Conservation (phyloP, 2,329 filamentous ascomycete genomes). For the Cladophialophora yegresii region DNA sequence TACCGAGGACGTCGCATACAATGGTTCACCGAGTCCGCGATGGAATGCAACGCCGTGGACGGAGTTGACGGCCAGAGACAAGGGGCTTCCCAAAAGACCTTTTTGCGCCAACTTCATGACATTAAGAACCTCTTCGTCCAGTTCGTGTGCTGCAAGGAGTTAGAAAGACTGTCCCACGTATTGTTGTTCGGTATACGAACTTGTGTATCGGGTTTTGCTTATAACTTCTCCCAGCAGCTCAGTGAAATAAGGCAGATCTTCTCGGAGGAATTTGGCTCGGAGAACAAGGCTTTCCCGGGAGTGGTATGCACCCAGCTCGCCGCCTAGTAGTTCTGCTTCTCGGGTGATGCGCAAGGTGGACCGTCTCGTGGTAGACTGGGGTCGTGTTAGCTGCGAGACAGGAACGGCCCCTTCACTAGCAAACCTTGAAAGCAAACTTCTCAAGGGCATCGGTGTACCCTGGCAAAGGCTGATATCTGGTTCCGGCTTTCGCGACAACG, state of each 20-base stretch:
- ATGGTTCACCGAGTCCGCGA: slow-evolving; percentile 78
- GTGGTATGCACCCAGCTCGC: slow-evolving; percentile 83
- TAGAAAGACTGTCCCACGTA: slow-evolving; percentile 6
- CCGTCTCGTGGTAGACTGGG: slow-evolving; percentile 79
- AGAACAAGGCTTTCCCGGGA: slow-evolving; percentile 91
- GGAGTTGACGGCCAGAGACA: slow-evolving; percentile 77
- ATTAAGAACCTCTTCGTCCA: slow-evolving; percentile 81
- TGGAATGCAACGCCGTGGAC: slow-evolving; percentile 90
- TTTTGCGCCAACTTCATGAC: slow-evolving; percentile 77
- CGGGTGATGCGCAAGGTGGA: slow-evolving; percentile 90
- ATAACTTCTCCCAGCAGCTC: slow-evolving; percentile 93
- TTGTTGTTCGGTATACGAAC: slow-evolving; percentile 43
- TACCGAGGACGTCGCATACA: slow-evolving; percentile 70
- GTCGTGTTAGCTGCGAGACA: slow-evolving; percentile 25
- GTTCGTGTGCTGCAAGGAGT: slow-evolving; percentile 70
- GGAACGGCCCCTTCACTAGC: slow-evolving; percentile 37
- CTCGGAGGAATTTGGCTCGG: slow-evolving; percentile 90
- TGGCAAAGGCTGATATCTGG: slow-evolving; percentile 85
- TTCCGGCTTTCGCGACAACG: slow-evolving; percentile 90
- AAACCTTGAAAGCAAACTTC: slow-evolving; percentile 96
- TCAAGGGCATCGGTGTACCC: slow-evolving; percentile 87
- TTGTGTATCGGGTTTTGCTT: slow-evolving; percentile 79
- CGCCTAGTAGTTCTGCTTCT: slow-evolving; percentile 93
- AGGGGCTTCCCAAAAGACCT: slow-evolving; percentile 63
- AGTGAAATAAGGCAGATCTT: slow-evolving; percentile 95